Evolutionary conservation across 148 eudicot species (phyloP), one percentile per base, ranked within the genome.

Genomic region (Vaccinium myrtillus): DNA sequence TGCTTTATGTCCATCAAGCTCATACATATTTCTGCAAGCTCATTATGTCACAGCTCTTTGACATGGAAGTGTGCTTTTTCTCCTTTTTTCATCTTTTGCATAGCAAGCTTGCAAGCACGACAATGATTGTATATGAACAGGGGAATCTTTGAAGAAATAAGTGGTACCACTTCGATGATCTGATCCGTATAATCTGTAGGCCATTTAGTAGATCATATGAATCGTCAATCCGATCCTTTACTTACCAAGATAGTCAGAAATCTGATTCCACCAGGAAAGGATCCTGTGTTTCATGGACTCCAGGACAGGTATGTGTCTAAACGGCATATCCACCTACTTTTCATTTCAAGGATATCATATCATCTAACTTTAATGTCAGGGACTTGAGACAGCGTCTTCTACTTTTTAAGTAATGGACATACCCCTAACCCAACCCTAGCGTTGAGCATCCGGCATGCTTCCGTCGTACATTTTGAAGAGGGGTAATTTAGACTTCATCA

Each of bases 51-150:
- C 23, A 27, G 32, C 25, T 21, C 23, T 65, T 21, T n/a, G 71
- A 25, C 71, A 65, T 21, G 10, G 71, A 25, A 25, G 23, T 58
- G 63, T 0, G 23, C 8, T 18, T 18, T 18, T 65, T 65, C 23
- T 21, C 7, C 8, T 2, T 65, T 65, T 43, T 43, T 43, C 14
- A 67, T 67, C 75, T 46, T 0, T 65, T 6, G 59, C 27, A 79
- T 36, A 36, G 53, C 65, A 83, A 59, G 75, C 46, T 83, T 77
- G 80, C 69, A 4, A 43, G 46, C 46, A 43, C 59, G n/a, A 63
- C 36, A 59, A 75, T 77, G 46, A 49, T 70, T 53, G 15, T 25
- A 6, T 46, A 59, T 5, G 78, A 63, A 36, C 63, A 16, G 19
- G 23, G 55, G 12, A 51, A 1, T 51, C 55, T 51, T 51, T 51